Evolutionary conservation across 129 eudicot genomes (phyloP).

Genomic region (Dittrichia graveolens): DNA sequence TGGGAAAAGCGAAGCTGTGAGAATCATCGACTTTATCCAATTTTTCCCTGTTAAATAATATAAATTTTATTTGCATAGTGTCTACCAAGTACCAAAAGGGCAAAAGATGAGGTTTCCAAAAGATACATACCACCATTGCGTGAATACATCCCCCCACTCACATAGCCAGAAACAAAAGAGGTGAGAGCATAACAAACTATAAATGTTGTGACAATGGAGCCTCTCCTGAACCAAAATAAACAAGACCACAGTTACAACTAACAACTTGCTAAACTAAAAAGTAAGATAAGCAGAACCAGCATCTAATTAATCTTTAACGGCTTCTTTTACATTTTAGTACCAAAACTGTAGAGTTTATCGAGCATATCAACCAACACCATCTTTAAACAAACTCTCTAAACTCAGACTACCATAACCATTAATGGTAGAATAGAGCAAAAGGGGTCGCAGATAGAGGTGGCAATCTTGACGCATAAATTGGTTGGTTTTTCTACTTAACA

Average conservation of each 20-base stretch:
- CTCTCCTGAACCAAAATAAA: constrained; percentile 50
- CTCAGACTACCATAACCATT: too few relatives aligned
- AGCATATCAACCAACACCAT: background rate
- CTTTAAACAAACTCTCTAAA: background rate
- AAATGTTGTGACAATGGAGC: constrained; percentile 79
- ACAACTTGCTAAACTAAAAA: background rate
- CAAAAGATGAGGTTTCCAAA: background rate
- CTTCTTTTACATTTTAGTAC: background rate
- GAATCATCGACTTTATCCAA: constrained; percentile 86
- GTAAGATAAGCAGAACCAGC: background rate
- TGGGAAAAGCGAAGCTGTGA: constrained; percentile 80
- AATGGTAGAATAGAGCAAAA: too few relatives aligned
- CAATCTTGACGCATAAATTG: too few relatives aligned
- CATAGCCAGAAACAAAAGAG: constrained; percentile 78
- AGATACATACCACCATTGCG: constrained; percentile 72
- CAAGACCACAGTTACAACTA: background rate
- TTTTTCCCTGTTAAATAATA: constrained; percentile 54
- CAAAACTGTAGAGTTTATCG: background rate
- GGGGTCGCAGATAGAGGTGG: too few relatives aligned
- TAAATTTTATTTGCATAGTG: background rate
- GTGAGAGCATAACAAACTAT: constrained; percentile 80
- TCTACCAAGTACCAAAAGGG: background rate
- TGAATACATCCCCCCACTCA: constrained; percentile 84
- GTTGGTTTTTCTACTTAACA: too few relatives aligned
- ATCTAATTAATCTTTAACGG: background rate